A percentile compares a stretch with the other conserved stretches of the same genome.
Conservation (phyloP, 768 basidiomycete species). For the Sistotremastrum suecicum region DNA sequence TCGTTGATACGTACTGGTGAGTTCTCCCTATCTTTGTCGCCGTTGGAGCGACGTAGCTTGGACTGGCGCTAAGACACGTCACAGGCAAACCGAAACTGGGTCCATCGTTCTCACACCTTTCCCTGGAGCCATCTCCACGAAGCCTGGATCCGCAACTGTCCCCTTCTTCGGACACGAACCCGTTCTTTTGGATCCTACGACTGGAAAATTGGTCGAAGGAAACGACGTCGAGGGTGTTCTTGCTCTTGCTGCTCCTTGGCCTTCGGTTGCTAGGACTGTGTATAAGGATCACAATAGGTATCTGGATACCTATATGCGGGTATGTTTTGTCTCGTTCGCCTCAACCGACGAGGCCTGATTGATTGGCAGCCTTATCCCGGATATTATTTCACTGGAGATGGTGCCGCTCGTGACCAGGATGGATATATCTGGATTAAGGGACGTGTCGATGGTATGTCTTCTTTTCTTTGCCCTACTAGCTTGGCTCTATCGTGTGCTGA, state of each 20-base stretch:
- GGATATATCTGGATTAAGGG: conserved; percentile 99
- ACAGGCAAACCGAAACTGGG: conserved; percentile 95
- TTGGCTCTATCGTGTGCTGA: neutral
- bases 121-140: conserved; percentile 91
- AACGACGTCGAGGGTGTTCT: conserved; percentile 86
- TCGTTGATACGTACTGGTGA: conserved; percentile 86
- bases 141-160: conserved; percentile 92
- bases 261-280: conserved; percentile 86
- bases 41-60: neutral
- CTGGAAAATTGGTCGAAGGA: conserved; percentile 62
- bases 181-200: conserved; percentile 73
- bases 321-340: conserved; percentile 6
- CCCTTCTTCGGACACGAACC: conserved; percentile 95
- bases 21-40: conserved; percentile 7
- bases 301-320: conserved; percentile 63
- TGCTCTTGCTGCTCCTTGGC: conserved; percentile 80
- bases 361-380: conserved; percentile 61
- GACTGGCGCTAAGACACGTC: conserved; percentile 10
- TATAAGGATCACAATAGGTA: conserved; percentile 85
- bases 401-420: conserved; percentile 84
- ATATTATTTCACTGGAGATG: conserved; percentile 94
- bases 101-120: conserved; percentile 90
- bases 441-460: conserved; percentile 69
- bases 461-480: neutral
- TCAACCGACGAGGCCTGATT: conserved; percentile 12